Conservation (phyloP, 2,329 filamentous ascomycete species). For the Furcasterigmium furcatum region DNA sequence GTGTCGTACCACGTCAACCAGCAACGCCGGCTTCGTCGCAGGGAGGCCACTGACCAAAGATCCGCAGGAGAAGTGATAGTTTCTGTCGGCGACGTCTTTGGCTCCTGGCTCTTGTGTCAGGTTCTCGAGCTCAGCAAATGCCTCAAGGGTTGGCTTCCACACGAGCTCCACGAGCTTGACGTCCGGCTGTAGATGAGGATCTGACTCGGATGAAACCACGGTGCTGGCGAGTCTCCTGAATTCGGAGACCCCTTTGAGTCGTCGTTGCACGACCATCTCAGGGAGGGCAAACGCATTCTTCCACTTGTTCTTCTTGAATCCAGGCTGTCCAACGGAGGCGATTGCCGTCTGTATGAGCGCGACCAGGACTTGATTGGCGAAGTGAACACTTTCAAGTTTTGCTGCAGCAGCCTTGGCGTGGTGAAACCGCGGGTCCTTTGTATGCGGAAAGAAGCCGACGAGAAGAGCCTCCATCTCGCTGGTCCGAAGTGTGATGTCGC, state of each 20-base stretch:
- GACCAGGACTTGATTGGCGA: slow-evolving; percentile 9
- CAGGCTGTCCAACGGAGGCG: slow-evolving; percentile 7
- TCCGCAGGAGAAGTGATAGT: neutral
- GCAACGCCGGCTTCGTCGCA: neutral
- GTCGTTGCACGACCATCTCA: slow-evolving; percentile 1
- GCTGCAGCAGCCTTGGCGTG: neutral
- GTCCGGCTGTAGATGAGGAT: no score
- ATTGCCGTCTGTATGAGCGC: slow-evolving; percentile 7
- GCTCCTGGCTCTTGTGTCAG: neutral
- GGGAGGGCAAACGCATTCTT: neutral
- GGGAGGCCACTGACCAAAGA: no score
- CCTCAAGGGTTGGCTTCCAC: no score
- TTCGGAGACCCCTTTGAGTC: slow-evolving; percentile 2
- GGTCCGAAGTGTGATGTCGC: slow-evolving; percentile 2
- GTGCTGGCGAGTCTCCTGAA: slow-evolving; percentile 1
- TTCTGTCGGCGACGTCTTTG: no score
- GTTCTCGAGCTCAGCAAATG: neutral
- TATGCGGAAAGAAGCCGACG: neutral
- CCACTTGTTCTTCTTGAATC: slow-evolving; percentile 5
- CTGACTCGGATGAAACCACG: neutral
- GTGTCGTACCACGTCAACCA: slow-evolving; percentile 15
- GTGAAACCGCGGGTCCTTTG: neutral
- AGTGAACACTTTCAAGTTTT: neutral
- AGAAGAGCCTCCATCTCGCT: slow-evolving; percentile 14
- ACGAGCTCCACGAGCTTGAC: no score